Base-by-base conservation (phyloP, 495 filamentous ascomycete species). In the Neurospora discreta region DNA sequence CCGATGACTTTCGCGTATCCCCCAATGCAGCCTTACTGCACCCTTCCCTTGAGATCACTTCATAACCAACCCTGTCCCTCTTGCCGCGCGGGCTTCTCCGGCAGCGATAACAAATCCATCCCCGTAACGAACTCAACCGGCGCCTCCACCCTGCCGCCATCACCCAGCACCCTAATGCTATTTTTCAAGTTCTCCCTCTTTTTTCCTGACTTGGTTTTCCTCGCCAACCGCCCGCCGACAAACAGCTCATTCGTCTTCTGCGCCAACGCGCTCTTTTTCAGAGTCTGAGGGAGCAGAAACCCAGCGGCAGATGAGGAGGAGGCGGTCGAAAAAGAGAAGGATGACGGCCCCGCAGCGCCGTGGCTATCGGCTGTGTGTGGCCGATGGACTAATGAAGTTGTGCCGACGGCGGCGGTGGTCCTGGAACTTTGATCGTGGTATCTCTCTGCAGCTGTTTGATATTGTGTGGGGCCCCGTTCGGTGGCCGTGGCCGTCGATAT, bases 101-200 rank as follows among this genome's bases (percentile, higher is more conserved):
- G 6, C 52, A 6, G 26, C 52, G 52, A 65, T 15, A 65, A 65
- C 52, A 65, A 36, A 7, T 65, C 52, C 6, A 30, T 33, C 11
- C 52, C 52, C 23, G 52, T 65, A 15, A 65, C 23, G 33, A 65
- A 65, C 23, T 65, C 52, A 33, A 65, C 52, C 52, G 52, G 52
- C 52, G 52, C 52, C 26, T 33, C 26, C 67, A 72, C 16, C 39
- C 40, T 69, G 7, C 65, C 71, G 18, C 67, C 71, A 44, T 72
- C 71, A 5, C 65, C 71, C 33, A 70, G 43, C 11, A 72, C 71
- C 43, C 26, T 72, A 9, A 72, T 72, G 26, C 68, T 72, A 38
- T 70, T 71, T 73, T 72, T 76, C 69, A 77, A 16, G 20, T 69
- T 70, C 43, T 76, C 71, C 70, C 75, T 52, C 70, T 69, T 52